Evolutionary conservation across 2,329 filamentous ascomycete genomes (phyloP).

Genomic region (Fusarium sp.): DNA sequence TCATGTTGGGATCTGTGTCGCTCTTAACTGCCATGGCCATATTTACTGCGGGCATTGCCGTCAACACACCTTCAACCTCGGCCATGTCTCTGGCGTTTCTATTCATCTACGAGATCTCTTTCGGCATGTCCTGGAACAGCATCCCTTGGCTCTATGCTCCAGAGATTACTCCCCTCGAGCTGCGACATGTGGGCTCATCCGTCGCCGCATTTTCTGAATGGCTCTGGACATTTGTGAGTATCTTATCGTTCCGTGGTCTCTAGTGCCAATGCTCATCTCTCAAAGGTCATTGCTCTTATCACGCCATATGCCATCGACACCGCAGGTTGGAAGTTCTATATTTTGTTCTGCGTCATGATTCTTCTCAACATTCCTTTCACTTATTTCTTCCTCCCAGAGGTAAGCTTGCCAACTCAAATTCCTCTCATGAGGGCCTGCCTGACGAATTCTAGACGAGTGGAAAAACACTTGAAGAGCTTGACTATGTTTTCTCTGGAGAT

Average conservation of each 20-base stretch:
- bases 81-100: background rate
- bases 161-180: background rate
- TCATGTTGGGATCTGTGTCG: background rate
- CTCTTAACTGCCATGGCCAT: background rate
- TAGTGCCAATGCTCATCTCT: background rate
- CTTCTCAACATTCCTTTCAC: background rate
- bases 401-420: background rate
- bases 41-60: background rate
- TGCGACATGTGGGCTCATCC: background rate
- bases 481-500: background rate
- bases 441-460: background rate
- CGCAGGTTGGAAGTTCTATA: background rate
- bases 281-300: background rate
- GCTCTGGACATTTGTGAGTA: background rate
- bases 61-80: background rate
- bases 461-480: background rate
- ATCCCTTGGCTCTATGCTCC: background rate
- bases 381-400: background rate
- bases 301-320: background rate
- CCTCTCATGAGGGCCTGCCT: background rate
- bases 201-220: background rate
- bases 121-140: background rate
- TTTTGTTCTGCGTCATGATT: background rate
- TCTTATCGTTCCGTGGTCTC: background rate
- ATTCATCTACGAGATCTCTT: background rate